phyloP scores from a whole-genome alignment of 2,329 filamentous ascomycete genomes.

The Penicillium janthinellum region DNA sequence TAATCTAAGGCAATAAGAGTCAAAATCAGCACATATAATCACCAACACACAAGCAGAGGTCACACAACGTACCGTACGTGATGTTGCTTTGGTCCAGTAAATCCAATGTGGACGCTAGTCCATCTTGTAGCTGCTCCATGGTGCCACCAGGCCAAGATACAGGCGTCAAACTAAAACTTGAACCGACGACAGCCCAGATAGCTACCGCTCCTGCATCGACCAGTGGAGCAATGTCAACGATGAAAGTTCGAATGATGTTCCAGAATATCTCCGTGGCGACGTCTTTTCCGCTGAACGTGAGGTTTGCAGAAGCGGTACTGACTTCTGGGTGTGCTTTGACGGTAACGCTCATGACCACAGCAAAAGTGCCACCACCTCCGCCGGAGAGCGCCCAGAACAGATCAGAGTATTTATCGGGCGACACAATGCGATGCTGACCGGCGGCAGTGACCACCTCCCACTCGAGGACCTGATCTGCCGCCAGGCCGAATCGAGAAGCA shows the following conservation, averaged over 20 bases:
- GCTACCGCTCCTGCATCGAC: conserved; percentile 13
- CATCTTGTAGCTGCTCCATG: conserved; percentile 3
- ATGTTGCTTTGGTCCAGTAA: conserved; percentile 4
- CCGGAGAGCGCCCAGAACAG: conserved; percentile 29
- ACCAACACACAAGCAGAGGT: not conserved
- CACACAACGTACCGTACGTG: conserved; percentile 7
- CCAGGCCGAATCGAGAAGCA: conserved; percentile 47
- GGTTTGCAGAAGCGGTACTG: conserved; percentile 9
- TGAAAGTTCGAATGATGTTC: conserved; percentile 2
- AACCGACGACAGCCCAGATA: conserved; percentile 10
- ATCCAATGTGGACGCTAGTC: not conserved
- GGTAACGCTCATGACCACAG: conserved; percentile 16
- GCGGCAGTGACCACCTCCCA: conserved; percentile 44
- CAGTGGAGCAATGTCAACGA: conserved; percentile 9
- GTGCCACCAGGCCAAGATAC: conserved; percentile 8
- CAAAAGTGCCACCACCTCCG: conserved; percentile 23
- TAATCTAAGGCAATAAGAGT: conserved; percentile 2
- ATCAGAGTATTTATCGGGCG: conserved; percentile 18
- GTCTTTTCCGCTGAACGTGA: conserved; percentile 8
- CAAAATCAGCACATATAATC: not conserved
- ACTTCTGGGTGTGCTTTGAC: conserved; percentile 17
- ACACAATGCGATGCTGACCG: conserved; percentile 17
- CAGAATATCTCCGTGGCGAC: conserved; percentile 7
- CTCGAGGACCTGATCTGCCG: conserved; percentile 36
- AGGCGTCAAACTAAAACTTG: conserved; percentile 6